Evolutionary conservation across 768 basidiomycete genomes (phyloP).

Genomic region (Daedaleopsis nitida): DNA sequence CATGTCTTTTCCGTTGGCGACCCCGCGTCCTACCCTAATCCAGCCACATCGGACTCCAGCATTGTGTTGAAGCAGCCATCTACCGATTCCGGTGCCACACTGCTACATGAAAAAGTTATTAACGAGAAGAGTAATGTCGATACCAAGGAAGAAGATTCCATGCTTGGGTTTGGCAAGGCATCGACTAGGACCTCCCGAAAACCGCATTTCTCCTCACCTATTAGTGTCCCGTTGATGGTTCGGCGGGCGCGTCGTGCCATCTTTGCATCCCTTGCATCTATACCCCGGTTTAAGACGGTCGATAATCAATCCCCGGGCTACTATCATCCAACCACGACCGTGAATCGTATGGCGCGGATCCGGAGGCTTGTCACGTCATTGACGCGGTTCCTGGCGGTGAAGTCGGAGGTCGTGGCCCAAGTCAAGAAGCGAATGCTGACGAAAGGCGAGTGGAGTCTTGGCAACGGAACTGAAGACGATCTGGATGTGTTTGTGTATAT

Average conservation of each 20-base stretch:
- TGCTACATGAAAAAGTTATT: neutral
- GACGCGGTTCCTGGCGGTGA: conserved; percentile 72
- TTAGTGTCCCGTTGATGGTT: conserved; percentile 9
- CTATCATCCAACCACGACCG: conserved; percentile 42
- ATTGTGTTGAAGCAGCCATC: neutral
- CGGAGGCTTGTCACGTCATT: conserved; percentile 80
- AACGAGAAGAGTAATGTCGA: neutral
- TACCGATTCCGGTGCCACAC: conserved; percentile 2
- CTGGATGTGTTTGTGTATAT: conserved; percentile 83
- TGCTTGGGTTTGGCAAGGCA: conserved; percentile 1
- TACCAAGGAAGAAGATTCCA: conserved; percentile 2
- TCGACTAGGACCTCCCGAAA: neutral
- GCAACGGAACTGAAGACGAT: conserved; percentile 46
- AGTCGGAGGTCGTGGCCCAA: conserved; percentile 80
- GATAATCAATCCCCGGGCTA: conserved; percentile 7
- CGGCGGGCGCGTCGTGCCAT: conserved; percentile 14
- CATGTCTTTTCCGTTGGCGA: conserved; percentile 50
- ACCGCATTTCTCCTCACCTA: conserved; percentile 14
- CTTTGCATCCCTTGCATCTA: conserved; percentile 6
- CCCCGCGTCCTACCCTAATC: conserved; percentile 1
- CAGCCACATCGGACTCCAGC: neutral
- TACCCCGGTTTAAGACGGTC: conserved; percentile 17
- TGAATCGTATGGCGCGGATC: conserved; percentile 79
- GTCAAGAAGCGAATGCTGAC: conserved; percentile 72
- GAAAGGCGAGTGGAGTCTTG: conserved; percentile 35